Percentiles rank a stretch among this genome's conserved stretches.
These are phyloP conservation scores for Yamadazyma sp. DNA, from an alignment of 805 yeast genomes.

Conservation along the genomic window DNA sequence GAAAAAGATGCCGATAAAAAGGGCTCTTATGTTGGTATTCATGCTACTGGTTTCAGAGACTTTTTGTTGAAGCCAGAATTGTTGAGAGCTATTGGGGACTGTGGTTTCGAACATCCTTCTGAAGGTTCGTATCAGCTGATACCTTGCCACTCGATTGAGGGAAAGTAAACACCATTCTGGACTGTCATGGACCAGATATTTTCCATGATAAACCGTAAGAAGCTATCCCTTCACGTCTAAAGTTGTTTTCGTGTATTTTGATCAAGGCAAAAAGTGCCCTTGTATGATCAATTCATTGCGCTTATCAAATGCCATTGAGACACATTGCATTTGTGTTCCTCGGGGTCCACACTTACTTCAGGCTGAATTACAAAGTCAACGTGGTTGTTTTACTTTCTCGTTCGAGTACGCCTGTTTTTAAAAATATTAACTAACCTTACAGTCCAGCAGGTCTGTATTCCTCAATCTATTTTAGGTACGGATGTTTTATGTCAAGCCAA, in stretches of 20 bases:
- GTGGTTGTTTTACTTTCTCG: constrained; percentile 1
- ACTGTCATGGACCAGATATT: too few species aligned
- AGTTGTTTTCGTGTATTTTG: too few species aligned
- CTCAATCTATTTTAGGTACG: constrained; percentile 96
- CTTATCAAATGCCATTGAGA: too few species aligned
- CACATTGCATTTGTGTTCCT: too few species aligned
- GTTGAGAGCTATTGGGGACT: constrained; percentile 95
- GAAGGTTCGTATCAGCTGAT: constrained; percentile 71
- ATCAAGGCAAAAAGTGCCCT: too few species aligned
- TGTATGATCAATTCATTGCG: too few species aligned
- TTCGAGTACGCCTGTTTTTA: neutral
- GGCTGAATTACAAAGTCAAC: too few species aligned
- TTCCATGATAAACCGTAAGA: too few species aligned
- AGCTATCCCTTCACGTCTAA: too few species aligned
- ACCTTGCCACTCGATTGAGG: constrained; percentile 3
- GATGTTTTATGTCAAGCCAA: constrained; percentile 99
- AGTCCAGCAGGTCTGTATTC: constrained; percentile 98
- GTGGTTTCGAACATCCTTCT: constrained; percentile 99
- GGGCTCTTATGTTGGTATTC: constrained; percentile 97
- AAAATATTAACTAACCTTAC: constrained; percentile 8
- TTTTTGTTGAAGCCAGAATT: constrained; percentile 95
- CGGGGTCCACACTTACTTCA: too few species aligned
- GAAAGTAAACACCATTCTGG: constrained; percentile 7
- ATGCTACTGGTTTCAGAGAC: constrained; percentile 98
- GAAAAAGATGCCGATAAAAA: constrained; percentile 76